Conservation (phyloP, 2,329 filamentous ascomycete species). For the Penicillium sp. region DNA sequence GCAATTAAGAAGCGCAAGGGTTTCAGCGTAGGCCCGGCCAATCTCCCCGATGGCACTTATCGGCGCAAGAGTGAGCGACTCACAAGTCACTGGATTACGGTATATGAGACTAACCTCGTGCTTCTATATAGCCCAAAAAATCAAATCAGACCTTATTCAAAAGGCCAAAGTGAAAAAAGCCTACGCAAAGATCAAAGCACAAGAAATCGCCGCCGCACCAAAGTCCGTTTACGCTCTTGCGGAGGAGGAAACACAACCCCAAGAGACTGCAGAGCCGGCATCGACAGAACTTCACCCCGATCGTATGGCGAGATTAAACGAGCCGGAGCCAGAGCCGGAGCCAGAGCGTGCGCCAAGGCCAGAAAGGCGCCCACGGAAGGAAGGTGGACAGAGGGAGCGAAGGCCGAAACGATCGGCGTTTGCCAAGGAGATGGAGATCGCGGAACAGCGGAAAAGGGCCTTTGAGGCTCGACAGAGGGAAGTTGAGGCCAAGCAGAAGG, state of each 20-base stretch:
- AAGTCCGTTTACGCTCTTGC: conserved; percentile 35
- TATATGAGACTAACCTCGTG: neutral
- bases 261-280: conserved; percentile 29
- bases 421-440: conserved; percentile 68
- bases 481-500: conserved; percentile 69
- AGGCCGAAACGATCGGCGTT: conserved; percentile 52
- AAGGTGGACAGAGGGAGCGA: conserved; percentile 28
- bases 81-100: neutral
- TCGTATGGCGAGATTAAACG: conserved; percentile 59
- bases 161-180: conserved; percentile 92
- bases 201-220: conserved; percentile 44
- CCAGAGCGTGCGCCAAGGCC: conserved; percentile 19
- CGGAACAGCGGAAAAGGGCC: conserved; percentile 58
- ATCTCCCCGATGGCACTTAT: conserved; percentile 87
- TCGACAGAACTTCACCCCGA: conserved; percentile 61
- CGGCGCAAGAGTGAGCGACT: conserved; percentile 66
- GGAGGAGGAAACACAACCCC: conserved; percentile 17
- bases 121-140: conserved; percentile 67
- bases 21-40: conserved; percentile 84
- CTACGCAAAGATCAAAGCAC: conserved; percentile 81
- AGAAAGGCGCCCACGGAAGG: conserved; percentile 22
- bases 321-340: conserved; percentile 26
- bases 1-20: conserved; percentile 62
- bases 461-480: conserved; percentile 65
- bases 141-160: conserved; percentile 84